Conservation (phyloP, 495 filamentous ascomycete species). For the Lophiotrema nucula region DNA sequence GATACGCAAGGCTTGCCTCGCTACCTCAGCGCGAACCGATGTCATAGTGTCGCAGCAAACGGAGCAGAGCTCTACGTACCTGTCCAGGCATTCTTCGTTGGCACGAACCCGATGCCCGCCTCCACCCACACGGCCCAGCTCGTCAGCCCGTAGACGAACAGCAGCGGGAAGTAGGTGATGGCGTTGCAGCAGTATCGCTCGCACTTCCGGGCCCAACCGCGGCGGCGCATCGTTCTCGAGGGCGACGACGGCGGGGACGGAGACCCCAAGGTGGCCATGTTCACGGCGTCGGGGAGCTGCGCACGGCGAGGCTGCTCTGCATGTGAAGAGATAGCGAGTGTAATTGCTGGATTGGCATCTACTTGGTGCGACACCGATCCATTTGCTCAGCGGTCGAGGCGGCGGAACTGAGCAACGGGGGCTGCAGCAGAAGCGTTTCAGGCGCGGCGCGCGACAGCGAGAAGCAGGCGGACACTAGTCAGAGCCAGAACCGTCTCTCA, state of each 20-base stretch:
- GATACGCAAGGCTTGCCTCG: no score
- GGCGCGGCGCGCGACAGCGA: not conserved
- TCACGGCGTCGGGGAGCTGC: no score
- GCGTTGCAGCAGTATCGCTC: conserved; percentile 82
- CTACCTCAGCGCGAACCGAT: no score
- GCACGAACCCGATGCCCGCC: conserved; percentile 65
- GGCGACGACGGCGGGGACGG: conserved; percentile 35
- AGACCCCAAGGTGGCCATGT: conserved; percentile 34
- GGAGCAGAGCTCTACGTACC: conserved; percentile 52
- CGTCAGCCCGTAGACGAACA: conserved; percentile 84
- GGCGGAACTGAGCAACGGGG: not conserved
- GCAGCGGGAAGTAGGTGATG: conserved; percentile 81
- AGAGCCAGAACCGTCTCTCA: no score
- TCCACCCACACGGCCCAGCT: conserved; percentile 91
- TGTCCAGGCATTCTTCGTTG: conserved; percentile 60
- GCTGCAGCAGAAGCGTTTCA: not conserved
- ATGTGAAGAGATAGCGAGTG: conserved; percentile 8
- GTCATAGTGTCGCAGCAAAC: not conserved
- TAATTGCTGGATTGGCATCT: not conserved
- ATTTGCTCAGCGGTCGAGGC: conserved; percentile 5
- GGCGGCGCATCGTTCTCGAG: conserved; percentile 39
- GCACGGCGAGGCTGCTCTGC: conserved; percentile 1
- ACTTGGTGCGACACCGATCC: conserved; percentile 13
- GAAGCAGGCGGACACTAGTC: not conserved
- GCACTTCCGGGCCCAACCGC: conserved; percentile 67